These are phyloP conservation scores for Aspergillus neoniger DNA, from an alignment of 2,329 filamentous ascomycete species.

Conservation along the genomic window DNA sequence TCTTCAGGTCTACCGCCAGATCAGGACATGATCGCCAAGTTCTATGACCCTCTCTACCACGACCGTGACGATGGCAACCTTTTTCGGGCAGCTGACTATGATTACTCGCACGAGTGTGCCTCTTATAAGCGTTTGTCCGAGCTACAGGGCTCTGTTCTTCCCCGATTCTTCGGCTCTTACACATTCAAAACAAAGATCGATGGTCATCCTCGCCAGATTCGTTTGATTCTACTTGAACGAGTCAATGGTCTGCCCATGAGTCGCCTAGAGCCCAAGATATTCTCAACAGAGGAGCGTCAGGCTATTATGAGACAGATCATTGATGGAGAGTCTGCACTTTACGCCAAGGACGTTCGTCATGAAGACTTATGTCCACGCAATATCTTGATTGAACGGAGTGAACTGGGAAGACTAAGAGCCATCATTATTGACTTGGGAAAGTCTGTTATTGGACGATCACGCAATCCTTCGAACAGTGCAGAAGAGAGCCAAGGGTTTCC, in stretches of 20 bases:
- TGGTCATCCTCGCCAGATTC: neutral
- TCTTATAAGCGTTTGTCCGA: neutral
- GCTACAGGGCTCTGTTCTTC: neutral
- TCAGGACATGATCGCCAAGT: constrained; percentile 4
- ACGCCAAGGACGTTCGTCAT: neutral
- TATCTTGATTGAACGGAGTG: neutral
- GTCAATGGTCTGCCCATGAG: neutral
- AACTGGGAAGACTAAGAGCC: neutral
- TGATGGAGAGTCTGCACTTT: neutral
- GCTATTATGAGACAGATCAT: neutral
- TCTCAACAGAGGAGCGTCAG: neutral
- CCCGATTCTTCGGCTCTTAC: constrained; percentile 3
- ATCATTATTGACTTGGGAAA: neutral
- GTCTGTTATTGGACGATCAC: neutral
- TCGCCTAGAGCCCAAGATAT: neutral
- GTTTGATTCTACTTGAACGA: neutral
- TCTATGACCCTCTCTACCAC: neutral
- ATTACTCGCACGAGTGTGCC: constrained; percentile 4
- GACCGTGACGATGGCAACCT: neutral
- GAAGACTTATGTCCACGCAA: neutral
- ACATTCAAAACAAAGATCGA: neutral
- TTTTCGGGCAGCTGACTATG: constrained; percentile 1
- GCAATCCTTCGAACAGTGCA: neutral
- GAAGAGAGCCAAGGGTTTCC: neutral
- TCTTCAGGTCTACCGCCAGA: neutral